A percentile compares a stretch with the other conserved stretches of the same genome.
These are phyloP conservation scores for Porpolomopsis calyptriformis DNA, from an alignment of 768 basidiomycete genomes.

Conservation along the genomic window DNA sequence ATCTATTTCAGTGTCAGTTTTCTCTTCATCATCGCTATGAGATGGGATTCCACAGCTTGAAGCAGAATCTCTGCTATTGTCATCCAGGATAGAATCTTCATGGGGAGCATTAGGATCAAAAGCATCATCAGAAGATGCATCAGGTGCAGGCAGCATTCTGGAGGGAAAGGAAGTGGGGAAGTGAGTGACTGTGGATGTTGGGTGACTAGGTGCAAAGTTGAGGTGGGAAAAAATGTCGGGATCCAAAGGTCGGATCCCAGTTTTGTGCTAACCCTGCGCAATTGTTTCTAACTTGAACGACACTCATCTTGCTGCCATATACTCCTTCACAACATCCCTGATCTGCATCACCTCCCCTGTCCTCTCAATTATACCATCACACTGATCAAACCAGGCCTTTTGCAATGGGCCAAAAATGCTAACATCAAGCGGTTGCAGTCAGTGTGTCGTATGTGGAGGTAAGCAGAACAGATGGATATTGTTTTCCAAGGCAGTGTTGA, in stretches of 20 bases:
- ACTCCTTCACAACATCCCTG: constrained; percentile 5
- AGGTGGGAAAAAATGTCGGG: constrained; percentile 8
- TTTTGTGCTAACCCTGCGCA: constrained; percentile 12
- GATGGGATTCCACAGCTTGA: no score
- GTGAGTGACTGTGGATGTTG: constrained; percentile 11
- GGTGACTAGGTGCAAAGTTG: constrained; percentile 11
- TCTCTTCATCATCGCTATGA: no score
- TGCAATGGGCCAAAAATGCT: constrained; percentile 27
- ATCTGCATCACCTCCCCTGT: constrained; percentile 11
- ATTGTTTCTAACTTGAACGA: constrained; percentile 16
- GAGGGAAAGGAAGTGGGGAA: constrained; percentile 8
- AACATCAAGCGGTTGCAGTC: constrained; percentile 27
- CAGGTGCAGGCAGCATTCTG: constrained; percentile 8
- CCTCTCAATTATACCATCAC: constrained; percentile 13
- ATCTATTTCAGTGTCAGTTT: no score
- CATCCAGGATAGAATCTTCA: neutral
- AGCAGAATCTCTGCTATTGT: neutral
- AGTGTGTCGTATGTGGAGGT: constrained; percentile 29
- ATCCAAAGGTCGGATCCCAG: constrained; percentile 17
- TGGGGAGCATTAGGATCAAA: constrained; percentile 1
- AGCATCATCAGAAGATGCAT: constrained; percentile 11
- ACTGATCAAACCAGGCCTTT: constrained; percentile 17
- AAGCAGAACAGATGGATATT: constrained; percentile 26
- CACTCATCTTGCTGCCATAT: constrained; percentile 8
- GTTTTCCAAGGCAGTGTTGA: constrained; percentile 13